Evolutionary conservation across 164 flowering plant genomes (phyloP).

Genomic region (Magnolia sinica): DNA sequence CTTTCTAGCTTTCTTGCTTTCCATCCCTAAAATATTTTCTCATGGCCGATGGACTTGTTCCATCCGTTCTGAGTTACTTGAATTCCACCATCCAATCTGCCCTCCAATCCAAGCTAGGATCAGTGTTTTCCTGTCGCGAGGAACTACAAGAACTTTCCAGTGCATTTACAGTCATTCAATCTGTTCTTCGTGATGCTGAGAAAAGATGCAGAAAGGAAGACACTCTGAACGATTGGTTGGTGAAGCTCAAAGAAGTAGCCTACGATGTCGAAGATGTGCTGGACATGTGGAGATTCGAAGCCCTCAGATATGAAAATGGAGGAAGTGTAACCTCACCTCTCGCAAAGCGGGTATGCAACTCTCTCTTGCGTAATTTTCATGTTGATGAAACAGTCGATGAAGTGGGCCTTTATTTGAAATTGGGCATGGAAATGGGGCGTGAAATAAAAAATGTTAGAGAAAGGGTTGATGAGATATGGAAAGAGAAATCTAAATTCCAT

Average conservation of each 20-base stretch:
- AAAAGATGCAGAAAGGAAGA: neutral
- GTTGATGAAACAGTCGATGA: neutral
- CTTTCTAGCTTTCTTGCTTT: too few species aligned
- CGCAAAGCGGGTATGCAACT: neutral
- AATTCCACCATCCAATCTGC: too few species aligned
- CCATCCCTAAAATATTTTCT: too few species aligned
- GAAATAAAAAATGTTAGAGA: neutral
- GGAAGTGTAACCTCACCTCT: neutral
- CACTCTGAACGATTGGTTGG: neutral
- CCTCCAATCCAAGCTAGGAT: neutral
- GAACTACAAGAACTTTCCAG: conserved; percentile 14
- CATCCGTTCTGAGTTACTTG: too few species aligned
- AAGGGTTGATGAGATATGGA: neutral
- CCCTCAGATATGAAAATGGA: neutral
- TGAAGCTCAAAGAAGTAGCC: neutral
- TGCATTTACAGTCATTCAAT: neutral
- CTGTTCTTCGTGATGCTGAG: conserved; percentile 1
- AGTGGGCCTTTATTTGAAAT: too few species aligned
- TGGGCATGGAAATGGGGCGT: neutral
- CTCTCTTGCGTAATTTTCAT: neutral
- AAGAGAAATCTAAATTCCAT: neutral
- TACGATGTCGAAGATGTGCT: conserved; percentile 5
- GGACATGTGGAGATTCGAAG: neutral
- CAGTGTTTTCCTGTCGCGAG: neutral
- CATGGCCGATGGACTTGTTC: too few species aligned